phyloP scores from a whole-genome alignment of 164 flowering plant genomes.

The Dillenia suffruticosa region DNA sequence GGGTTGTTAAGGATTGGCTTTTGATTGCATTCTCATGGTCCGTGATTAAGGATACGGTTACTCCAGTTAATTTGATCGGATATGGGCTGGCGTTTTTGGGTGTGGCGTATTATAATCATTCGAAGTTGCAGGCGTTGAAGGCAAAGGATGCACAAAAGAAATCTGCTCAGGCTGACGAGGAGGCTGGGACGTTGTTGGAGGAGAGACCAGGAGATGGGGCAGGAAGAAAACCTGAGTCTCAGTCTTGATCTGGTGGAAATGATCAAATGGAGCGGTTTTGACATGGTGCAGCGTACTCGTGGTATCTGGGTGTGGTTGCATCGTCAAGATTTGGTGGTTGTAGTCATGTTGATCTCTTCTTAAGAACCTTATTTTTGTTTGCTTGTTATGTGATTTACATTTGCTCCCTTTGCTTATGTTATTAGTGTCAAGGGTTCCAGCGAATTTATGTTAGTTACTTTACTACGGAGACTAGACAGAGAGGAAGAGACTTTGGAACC shows the following conservation, averaged over 20 bases:
- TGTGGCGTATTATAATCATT: slow-evolving; percentile 39
- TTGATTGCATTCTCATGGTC: slow-evolving; percentile 48
- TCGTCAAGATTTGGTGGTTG: no score
- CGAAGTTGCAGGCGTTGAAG: slow-evolving; percentile 40
- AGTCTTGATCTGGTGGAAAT: slow-evolving; percentile 11
- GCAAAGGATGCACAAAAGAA: slow-evolving; percentile 47
- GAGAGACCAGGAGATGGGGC: slow-evolving; percentile 25
- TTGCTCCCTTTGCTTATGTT: no score
- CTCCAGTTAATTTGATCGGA: slow-evolving; percentile 35
- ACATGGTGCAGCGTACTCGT: no score
- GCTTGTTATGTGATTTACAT: no score
- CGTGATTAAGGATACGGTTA: slow-evolving; percentile 42
- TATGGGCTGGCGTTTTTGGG: slow-evolving; percentile 44
- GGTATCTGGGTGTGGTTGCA: no score
- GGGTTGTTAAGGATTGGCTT: slow-evolving; percentile 49
- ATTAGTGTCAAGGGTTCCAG: no score
- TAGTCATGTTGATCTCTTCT: no score
- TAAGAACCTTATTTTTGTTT: no score
- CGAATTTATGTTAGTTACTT: no score
- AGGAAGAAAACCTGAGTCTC: slow-evolving; percentile 22
- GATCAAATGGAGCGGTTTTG: no score
- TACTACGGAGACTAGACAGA: no score
- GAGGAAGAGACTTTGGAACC: no score
- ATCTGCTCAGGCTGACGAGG: slow-evolving; percentile 26
- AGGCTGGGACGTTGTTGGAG: slow-evolving; percentile 38